Conservation (phyloP, 805 yeast genomes). For the Metschnikowia baotianmanensis region DNA sequence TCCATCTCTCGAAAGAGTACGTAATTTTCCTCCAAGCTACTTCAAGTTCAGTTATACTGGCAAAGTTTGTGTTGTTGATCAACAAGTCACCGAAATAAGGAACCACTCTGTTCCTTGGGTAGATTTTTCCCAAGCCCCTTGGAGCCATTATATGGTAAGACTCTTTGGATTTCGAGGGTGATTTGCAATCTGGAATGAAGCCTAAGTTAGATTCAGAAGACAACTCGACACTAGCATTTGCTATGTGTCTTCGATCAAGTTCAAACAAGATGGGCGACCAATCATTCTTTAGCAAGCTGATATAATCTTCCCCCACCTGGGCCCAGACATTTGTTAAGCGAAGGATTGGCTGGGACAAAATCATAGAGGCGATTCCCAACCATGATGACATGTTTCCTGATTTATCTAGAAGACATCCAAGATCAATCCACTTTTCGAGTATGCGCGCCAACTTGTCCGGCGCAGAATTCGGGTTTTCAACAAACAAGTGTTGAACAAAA, state of each 20-base stretch:
- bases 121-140: conserved; percentile 76
- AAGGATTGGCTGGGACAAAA: conserved; percentile 79
- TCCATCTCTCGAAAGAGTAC: conserved; percentile 81
- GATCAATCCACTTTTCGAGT: conserved; percentile 77
- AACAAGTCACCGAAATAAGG: conserved; percentile 90
- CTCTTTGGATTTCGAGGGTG: conserved; percentile 25
- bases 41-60: conserved; percentile 54
- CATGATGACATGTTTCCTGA: conserved; percentile 93
- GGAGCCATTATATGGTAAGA: conserved; percentile 80
- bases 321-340: conserved; percentile 77
- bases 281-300: conserved; percentile 65
- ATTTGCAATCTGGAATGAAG: conserved; percentile 12
- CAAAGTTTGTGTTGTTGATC: conserved; percentile 38
- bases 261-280: conserved; percentile 96
- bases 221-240: conserved; percentile 21
- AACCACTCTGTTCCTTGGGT: conserved; percentile 72
- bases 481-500: conserved; percentile 65
- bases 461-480: conserved; percentile 35
- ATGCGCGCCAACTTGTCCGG: conserved; percentile 57
- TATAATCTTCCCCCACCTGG: conserved; percentile 54
- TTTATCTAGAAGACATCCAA: conserved; percentile 74
- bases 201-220: conserved; percentile 16
- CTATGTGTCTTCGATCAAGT: conserved; percentile 69
- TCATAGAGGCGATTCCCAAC: conserved; percentile 82
- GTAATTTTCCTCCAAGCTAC: conserved; percentile 64